Conservation (phyloP, 1,139 yeast genomes). For the Casaregolazyma lundiana region DNA sequence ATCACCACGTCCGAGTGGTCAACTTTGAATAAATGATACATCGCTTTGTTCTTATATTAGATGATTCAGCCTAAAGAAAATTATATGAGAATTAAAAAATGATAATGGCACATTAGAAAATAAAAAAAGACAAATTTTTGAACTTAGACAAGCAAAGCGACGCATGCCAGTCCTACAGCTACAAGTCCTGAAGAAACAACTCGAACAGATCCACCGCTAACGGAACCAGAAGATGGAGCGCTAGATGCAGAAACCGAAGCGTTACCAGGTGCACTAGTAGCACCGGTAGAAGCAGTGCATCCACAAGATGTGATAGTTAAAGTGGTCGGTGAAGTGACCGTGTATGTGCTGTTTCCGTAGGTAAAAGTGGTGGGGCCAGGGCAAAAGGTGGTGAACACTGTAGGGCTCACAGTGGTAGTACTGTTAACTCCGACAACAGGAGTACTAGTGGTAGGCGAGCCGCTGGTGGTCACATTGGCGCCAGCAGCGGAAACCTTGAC, state of each 20-base stretch:
- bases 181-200: conserved; percentile 8
- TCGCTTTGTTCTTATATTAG: too few relatives aligned
- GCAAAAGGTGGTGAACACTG: not conserved
- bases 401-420: not conserved
- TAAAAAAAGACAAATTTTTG: not conserved
- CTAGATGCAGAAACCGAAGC: conserved; percentile 10
- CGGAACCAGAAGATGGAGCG: conserved; percentile 12
- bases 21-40: too few relatives aligned
- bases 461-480: conserved; percentile 8
- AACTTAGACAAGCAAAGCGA: not conserved
- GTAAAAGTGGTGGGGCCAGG: not conserved
- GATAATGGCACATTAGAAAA: not conserved
- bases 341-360: conserved; percentile 14
- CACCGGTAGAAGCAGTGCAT: conserved; percentile 52
- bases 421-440: conserved; percentile 10
- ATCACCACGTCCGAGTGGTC: too few relatives aligned
- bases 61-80: not conserved
- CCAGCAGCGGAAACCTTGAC: conserved; percentile 2
- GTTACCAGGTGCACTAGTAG: conserved; percentile 27
- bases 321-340: conserved; percentile 41
- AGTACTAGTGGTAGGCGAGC: conserved; percentile 7
- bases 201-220: conserved; percentile 9
- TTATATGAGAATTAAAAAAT: not conserved
- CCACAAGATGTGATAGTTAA: conserved; percentile 42
- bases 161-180: not conserved